Percentiles rank a stretch among this genome's conserved stretches.
Conservation (phyloP, 2,329 filamentous ascomycete species). For the Capronia americana region DNA sequence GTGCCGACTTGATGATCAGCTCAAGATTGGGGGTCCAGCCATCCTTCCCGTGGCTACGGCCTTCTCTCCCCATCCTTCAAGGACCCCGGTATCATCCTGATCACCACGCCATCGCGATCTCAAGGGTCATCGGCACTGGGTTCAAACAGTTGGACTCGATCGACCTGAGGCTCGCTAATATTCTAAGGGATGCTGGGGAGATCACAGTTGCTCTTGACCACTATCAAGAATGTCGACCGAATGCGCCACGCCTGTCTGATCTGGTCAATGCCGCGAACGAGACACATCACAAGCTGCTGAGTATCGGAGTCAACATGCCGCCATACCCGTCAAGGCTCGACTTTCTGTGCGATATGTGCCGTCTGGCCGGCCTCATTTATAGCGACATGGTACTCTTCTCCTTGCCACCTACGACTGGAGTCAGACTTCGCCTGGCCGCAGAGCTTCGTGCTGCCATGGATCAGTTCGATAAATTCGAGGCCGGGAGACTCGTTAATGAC, state of each 20-base stretch:
- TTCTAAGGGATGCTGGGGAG: slow-evolving; percentile 15
- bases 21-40: slow-evolving; percentile 15
- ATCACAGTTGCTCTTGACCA: slow-evolving; percentile 27
- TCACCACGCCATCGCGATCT: slow-evolving; percentile 20
- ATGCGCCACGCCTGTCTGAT: slow-evolving; percentile 11
- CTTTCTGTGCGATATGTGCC: slow-evolving; percentile 20
- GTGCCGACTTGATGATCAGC: slow-evolving; percentile 24
- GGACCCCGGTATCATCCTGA: slow-evolving; percentile 15
- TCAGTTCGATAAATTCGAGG: slow-evolving; percentile 16
- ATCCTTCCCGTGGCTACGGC: slow-evolving; percentile 22
- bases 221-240: slow-evolving; percentile 20
- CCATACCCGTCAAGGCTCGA: not conserved
- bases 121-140: slow-evolving; percentile 16
- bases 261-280: slow-evolving; percentile 22
- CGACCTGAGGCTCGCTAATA: slow-evolving; percentile 10
- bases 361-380: slow-evolving; percentile 26
- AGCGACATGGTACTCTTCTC: slow-evolving; percentile 27
- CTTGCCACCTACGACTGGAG: slow-evolving; percentile 12
- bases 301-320: not conserved
- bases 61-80: slow-evolving; percentile 5
- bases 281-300: slow-evolving; percentile 22
- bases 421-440: slow-evolving; percentile 17
- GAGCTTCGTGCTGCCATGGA: slow-evolving; percentile 20
- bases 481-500: not conserved
- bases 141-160: slow-evolving; percentile 16